A percentile compares a stretch with the other conserved stretches of the same genome.
phyloP scores from a whole-genome alignment of 163 green algal species.

The Chlorella variabilis region DNA sequence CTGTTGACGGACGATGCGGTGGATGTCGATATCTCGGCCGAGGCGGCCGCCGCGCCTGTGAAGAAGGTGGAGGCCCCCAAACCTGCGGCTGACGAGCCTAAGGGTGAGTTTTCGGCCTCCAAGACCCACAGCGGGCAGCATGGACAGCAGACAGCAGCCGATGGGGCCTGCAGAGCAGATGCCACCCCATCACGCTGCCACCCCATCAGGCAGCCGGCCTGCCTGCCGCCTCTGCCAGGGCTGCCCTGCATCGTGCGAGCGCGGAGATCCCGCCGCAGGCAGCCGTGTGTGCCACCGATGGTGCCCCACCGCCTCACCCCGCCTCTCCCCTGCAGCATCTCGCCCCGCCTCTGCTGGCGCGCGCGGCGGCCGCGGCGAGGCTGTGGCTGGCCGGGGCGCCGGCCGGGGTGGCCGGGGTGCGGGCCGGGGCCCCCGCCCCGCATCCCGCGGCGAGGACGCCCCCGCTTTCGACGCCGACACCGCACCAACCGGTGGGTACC shows the following conservation, averaged over 20 bases:
- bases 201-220: too few species aligned
- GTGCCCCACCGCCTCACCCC: background rate
- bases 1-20: constrained; percentile 50
- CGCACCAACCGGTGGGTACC: constrained; percentile 4
- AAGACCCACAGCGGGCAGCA: too few species aligned
- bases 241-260: too few species aligned
- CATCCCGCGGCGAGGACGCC: background rate
- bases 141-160: background rate
- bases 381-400: background rate
- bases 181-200: too few species aligned
- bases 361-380: constrained; percentile 19
- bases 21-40: constrained; percentile 35
- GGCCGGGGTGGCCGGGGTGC: constrained; percentile 21
- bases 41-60: constrained; percentile 9
- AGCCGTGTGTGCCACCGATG: background rate
- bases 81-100: constrained; percentile 16
- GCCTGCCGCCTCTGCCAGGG: too few species aligned
- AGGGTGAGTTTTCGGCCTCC: too few species aligned
- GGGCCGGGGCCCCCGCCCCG: constrained; percentile 8
- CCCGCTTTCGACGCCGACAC: constrained; percentile 28
- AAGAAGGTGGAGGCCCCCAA: constrained; percentile 17
- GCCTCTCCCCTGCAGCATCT: background rate
- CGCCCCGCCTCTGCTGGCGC: constrained; percentile 4
- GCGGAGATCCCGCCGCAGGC: too few species aligned
- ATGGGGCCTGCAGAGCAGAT: background rate